Base-by-base conservation (phyloP, 805 yeast genomes). In the Tetrapisispora namnaoensis region DNA sequence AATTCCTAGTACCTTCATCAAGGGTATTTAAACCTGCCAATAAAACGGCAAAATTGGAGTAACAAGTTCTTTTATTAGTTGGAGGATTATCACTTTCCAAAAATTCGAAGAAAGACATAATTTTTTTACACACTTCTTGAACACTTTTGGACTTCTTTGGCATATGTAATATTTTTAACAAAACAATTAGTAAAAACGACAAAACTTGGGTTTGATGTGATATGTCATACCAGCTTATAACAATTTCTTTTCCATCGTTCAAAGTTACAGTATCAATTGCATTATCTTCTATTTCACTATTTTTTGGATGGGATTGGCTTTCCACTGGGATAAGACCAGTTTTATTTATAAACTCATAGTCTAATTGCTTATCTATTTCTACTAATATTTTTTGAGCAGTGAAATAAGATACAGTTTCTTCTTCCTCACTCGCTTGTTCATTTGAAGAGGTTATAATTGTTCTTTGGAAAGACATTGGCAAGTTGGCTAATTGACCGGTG, bases 221-320 rank as follows among this genome's bases (percentile, higher is more conserved):
- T 16, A 66, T 66, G 47, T 66, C 70, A 50, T 66, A 66, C 70
- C 70, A 66, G 46, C 69, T 65, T 9, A 66, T 59, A 6, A 68
- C 68, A 21, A 66, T 55, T 20, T 53, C 52, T 41, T 62, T 61
- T 4, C 61, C 65, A 47, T 49, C 56, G 40, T 52, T 49, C 44
- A 64, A 37, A 2, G 52, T 58, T 3, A 66, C 66, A n/a, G 58
- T 22, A 48, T 66, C 68, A 28, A 66, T 65, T 16, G 69, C 70
- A 53, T 64, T 60, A 45, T 66, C 70, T 14, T 58, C 49, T 6
- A 63, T 60, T 34, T 55, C 55, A 42, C 63, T 65, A 34, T 60
- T 63, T n/a, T 54, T 51, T 9, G 70, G 70, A 49, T 66, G 68
- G 3, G 66, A 65, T 38, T 60, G 67, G 47, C 60, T 60, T 3